These are phyloP conservation scores for Penicillium desertorum DNA, from an alignment of 495 filamentous ascomycete species.

Conservation along the genomic window DNA sequence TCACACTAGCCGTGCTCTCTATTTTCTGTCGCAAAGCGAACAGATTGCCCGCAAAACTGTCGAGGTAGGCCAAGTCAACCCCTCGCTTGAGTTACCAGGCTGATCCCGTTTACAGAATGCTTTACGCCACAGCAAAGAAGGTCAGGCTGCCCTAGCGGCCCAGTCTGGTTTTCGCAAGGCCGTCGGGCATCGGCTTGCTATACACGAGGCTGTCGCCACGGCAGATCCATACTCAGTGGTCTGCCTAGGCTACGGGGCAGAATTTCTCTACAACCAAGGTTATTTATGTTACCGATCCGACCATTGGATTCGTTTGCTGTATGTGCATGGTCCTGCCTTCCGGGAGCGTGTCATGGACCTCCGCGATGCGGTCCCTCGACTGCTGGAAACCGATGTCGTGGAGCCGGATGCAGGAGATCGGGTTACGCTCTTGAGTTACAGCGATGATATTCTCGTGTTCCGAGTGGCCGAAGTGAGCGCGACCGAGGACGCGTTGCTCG, in stretches of 20 bases:
- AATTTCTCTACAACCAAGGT: constrained; percentile 64
- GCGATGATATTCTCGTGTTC: constrained; percentile 60
- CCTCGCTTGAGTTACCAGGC: constrained; percentile 7
- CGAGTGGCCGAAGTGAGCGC: constrained; percentile 35
- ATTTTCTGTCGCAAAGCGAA: constrained; percentile 56
- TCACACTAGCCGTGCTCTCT: constrained; percentile 53
- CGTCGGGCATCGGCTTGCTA: constrained; percentile 58
- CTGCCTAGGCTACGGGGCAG: constrained; percentile 57
- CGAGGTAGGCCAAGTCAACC: constrained; percentile 45
- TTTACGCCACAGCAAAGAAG: constrained; percentile 58
- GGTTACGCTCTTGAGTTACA: constrained; percentile 61
- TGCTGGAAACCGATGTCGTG: constrained; percentile 23
- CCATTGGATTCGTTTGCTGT: constrained; percentile 60
- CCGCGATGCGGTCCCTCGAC: constrained; percentile 42
- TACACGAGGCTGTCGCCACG: constrained; percentile 60
- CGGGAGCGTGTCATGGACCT: constrained; percentile 62
- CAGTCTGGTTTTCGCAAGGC: constrained; percentile 54
- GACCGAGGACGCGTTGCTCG: constrained; percentile 55
- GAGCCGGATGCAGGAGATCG: constrained; percentile 39
- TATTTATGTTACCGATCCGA: constrained; percentile 60
- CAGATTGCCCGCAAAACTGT: constrained; percentile 60
- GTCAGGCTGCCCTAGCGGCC: constrained; percentile 45
- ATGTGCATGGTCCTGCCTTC: constrained; percentile 53
- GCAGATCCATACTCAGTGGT: constrained; percentile 62
- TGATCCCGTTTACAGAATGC: constrained; percentile 45